phyloP scores from a whole-genome alignment of 371 early-diverging fungal genomes.

The Mortierella sp. region DNA sequence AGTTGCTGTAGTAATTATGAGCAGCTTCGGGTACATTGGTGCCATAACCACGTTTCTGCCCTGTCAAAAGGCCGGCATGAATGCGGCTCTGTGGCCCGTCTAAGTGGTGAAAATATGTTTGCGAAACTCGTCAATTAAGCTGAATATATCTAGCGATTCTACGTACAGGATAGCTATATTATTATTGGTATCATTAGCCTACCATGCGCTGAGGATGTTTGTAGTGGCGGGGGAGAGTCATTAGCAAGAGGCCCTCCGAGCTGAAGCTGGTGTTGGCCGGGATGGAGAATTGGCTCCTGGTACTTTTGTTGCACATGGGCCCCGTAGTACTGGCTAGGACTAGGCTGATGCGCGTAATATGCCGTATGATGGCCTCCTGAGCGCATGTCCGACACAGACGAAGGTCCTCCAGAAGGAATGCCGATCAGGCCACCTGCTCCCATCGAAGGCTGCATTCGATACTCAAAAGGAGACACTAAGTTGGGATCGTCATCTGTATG shows the following conservation, averaged over 20 bases:
- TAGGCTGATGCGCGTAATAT: conserved; percentile 46
- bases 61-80: conserved; percentile 20
- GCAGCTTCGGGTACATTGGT: conserved; percentile 18
- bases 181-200: conserved; percentile 6
- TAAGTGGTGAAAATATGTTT: neutral
- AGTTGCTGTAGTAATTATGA: conserved; percentile 17
- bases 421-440: conserved; percentile 46
- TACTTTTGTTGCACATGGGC: conserved; percentile 56
- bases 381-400: conserved; percentile 25
- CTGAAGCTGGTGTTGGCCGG: conserved; percentile 39
- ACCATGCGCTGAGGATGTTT: conserved; percentile 32
- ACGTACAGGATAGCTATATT: neutral
- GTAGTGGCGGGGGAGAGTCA: conserved; percentile 40
- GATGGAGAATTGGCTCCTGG: conserved; percentile 54
- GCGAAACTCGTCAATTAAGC: neutral
- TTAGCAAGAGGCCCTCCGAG: conserved; percentile 39
- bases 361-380: conserved; percentile 37
- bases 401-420: conserved; percentile 29
- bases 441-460: conserved; percentile 43
- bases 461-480: conserved; percentile 46
- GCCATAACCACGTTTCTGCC: conserved; percentile 37
- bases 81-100: conserved; percentile 29
- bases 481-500: conserved; percentile 44
- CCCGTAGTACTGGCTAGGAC: conserved; percentile 39
- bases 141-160: neutral